Evolutionary conservation across 2,329 filamentous ascomycete genomes (phyloP), one percentile per base, ranked within the genome.

Genomic region (Cytospora piceae): DNA sequence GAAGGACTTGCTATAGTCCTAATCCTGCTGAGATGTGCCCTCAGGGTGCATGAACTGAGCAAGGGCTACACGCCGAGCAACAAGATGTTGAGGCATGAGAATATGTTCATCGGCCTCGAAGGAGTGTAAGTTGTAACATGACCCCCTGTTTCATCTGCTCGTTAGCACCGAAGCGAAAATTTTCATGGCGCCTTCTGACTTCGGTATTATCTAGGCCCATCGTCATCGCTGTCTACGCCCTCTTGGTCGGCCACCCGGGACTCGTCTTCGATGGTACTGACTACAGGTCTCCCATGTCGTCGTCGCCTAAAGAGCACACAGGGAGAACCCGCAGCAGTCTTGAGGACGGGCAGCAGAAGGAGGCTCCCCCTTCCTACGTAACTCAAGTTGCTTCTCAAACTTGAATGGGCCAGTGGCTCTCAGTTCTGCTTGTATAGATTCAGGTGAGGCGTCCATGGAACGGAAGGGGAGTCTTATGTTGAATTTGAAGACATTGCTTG

Each of bases 11-110:
- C 87, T 0, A 86, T 88, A 3, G 59, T 88, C 3, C 77, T 84
- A 53, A 87, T 91, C 69, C 82, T 90, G 49, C 82, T 83, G 4
- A 80, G 89, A 20, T 88, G 84, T 69, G 80, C 84, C 12, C 90
- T 87, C 73, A 82, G 89, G 62, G 86, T 89, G 52, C 85, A 86
- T 12, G 89, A 91, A 76, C 74, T 91, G 67, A 85, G 83, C 67
- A 78, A 87, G 49, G 88, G 88, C 1, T 91, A 87, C 78, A 87
- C 86, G 0, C 73, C 78, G 7, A 74, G 89, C 63, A 84, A 89
- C 51, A 52, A 70, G 20, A 69, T 32, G n/a, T 39, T 63, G 17
- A 42, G 39, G n/a, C 22, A 34, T 2, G 69, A 58, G 8, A 58
- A 66, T 52, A 56, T 70, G 55, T 72, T 71, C n/a, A 69, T 56